A percentile compares a stretch with the other conserved stretches of the same genome.
phyloP scores from a whole-genome alignment of 352 stramenopile genomes.

The Blastocystis sp. region DNA sequence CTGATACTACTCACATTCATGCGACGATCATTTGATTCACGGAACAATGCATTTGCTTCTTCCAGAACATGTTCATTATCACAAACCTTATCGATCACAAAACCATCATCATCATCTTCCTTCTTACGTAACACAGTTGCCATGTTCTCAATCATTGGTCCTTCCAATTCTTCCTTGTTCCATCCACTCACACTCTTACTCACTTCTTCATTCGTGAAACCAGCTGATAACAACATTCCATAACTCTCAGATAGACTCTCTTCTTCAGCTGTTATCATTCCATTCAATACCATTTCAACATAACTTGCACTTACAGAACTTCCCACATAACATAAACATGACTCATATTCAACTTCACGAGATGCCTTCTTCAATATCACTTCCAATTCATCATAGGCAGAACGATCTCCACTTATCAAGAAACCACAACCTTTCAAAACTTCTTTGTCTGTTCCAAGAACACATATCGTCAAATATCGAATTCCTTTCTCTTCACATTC shows the following conservation, averaged over 20 bases:
- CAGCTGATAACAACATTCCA: slow-evolving; percentile 86
- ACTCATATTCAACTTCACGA: slow-evolving; percentile 72
- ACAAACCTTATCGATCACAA: slow-evolving; percentile 87
- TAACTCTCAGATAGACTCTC: slow-evolving; percentile 96
- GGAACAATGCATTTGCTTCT: not conserved
- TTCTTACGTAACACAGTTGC: slow-evolving; percentile 89
- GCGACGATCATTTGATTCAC: not conserved
- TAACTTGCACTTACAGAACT: slow-evolving; percentile 92
- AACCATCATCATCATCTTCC: slow-evolving; percentile 72
- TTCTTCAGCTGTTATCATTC: slow-evolving; percentile 95
- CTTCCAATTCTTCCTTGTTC: slow-evolving; percentile 92
- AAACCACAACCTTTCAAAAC: slow-evolving; percentile 76
- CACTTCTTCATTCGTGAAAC: slow-evolving; percentile 82
- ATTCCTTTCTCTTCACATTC: slow-evolving; percentile 87
- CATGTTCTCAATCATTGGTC: slow-evolving; percentile 97
- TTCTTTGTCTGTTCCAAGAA: slow-evolving; percentile 25
- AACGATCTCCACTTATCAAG: slow-evolving; percentile 89
- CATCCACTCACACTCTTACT: slow-evolving; percentile 87
- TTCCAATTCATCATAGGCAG: slow-evolving; percentile 89
- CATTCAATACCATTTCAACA: slow-evolving; percentile 99
- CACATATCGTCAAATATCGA: slow-evolving; percentile 88
- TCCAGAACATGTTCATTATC: slow-evolving; percentile 68
- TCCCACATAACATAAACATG: slow-evolving; percentile 91
- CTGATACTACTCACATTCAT: not conserved
- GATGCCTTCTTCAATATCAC: slow-evolving; percentile 92